A percentile compares a stretch with the other conserved stretches of the same genome.
phyloP scores from a whole-genome alignment of 352 stramenopile genomes.

The Globisporangium parvum region DNA sequence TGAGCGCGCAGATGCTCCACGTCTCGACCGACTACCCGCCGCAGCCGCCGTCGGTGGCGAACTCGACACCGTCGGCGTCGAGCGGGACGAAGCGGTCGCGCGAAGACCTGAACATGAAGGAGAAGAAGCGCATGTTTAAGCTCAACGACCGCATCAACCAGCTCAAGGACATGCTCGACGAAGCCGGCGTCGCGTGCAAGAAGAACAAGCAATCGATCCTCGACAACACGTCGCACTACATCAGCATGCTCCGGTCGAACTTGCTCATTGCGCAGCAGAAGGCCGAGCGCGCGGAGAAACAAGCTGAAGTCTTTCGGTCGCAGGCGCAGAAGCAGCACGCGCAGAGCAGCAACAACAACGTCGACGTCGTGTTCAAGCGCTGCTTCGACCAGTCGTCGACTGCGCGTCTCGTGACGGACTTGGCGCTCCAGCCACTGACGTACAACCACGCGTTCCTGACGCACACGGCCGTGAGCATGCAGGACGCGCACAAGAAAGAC shows the following conservation, averaged over 20 bases:
- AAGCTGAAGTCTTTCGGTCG: slow-evolving; percentile 46
- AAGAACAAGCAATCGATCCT: slow-evolving; percentile 79
- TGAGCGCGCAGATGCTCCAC: slow-evolving; percentile 44
- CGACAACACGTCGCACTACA: slow-evolving; percentile 67
- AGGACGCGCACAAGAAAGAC: slow-evolving; percentile 30
- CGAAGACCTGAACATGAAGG: slow-evolving; percentile 79
- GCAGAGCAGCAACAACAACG: slow-evolving; percentile 5
- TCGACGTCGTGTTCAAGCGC: slow-evolving; percentile 47
- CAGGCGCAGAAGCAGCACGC: slow-evolving; percentile 16
- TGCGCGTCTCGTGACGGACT: slow-evolving; percentile 41
- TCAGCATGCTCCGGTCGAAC: slow-evolving; percentile 57
- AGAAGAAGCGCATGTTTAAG: slow-evolving; percentile 90
- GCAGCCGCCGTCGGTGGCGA: slow-evolving; percentile 19
- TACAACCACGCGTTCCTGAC: slow-evolving; percentile 53
- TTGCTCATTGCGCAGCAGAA: slow-evolving; percentile 55
- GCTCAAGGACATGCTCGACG: slow-evolving; percentile 56
- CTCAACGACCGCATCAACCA: slow-evolving; percentile 82
- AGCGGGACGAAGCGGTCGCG: slow-evolving; percentile 52
- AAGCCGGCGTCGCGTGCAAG: slow-evolving; percentile 57
- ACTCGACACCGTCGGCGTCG: slow-evolving; percentile 24
- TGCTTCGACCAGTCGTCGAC: slow-evolving; percentile 67
- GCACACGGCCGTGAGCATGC: slow-evolving; percentile 35
- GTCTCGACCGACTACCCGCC: slow-evolving; percentile 47
- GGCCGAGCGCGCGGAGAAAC: slow-evolving; percentile 42
- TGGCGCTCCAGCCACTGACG: slow-evolving; percentile 42